Evolutionary conservation across 371 early-diverging fungal genomes (phyloP), one percentile per base, ranked within the genome.

Genomic region (Mortierella sp.): DNA sequence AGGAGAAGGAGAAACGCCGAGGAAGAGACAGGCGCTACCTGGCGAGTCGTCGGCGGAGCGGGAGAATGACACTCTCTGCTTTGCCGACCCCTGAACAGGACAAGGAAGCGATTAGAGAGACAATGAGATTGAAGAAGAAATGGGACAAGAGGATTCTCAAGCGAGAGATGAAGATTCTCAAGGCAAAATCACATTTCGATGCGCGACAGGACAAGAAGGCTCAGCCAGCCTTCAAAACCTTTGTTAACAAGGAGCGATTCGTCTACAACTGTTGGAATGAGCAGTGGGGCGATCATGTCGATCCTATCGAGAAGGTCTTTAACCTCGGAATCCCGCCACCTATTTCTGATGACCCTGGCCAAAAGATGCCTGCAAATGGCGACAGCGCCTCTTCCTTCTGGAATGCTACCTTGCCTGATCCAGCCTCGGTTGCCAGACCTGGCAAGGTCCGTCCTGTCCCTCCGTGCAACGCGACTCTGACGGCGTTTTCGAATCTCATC

Each of bases 231-330:
- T 78, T 80, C 34, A 70, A 69, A 8, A 8, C 26, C 8, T 71
- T 74, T 51, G 8, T 50, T 13, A 59, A 34, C 6, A 21, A 73
- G 37, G 74, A 84, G 28, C 78, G 84, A 11, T 19, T 37, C n/a
- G 28, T 84, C 24, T 84, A 80, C 46, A 74, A 84, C 43, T 50
- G 44, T 16, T 84, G 84, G 84, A 21, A 72, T 6, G 37, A 51
- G 14, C 79, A 46, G 19, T 81, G 82, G 82, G 76, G 79, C 0
- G 46, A 76, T 10, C 44, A 73, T 11, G 24, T 79, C 21, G 79
- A 81, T 26, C 86, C 86, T 1, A 67, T 86, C 53, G 86, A 86
- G 54, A 75, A 74, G 44, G 79, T 76, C 43, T 81, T 86, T 37
- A 86, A 86, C 51, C 70, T 86, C 48, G 86, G 86, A 10, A 72